Base-by-base conservation (phyloP, 805 yeast genomes). In the Limtongozyma cylindracea region DNA sequence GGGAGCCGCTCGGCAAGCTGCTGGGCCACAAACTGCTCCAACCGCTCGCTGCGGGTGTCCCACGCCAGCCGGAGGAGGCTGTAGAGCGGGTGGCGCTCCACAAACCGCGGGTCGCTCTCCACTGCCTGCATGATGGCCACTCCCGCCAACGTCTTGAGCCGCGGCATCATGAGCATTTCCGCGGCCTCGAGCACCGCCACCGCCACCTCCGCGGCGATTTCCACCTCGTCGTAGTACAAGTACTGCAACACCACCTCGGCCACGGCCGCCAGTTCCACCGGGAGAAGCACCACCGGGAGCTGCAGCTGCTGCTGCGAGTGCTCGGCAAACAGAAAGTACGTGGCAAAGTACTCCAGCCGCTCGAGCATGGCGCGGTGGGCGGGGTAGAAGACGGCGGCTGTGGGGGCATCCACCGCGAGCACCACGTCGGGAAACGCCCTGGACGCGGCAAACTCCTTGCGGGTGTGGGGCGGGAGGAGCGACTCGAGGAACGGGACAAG, bases 31-130 rank as follows among this genome's bases (percentile, higher is more conserved):
- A 49, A 61, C 14, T 60, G 61, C 32, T 73, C 88, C 13, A 74
- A 38, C 21, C 74, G 49, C 25, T 64, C 71, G 21, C 70, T 46
- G 17, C 69, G 45, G 1, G 72, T 58, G 10, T 54, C 57, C 88
- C 91, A 74, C 0, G 71, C 65, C 2, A 69, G 57, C 23, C 64
- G 42, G 12, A 74, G 39, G 10, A 71, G 44, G 13, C 68, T 73
- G 34, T 49, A 70, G 1, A 64, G 44, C 11, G 59, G 44, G 15
- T 13, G 15, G 15, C 15, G 5, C 3, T 29, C 20, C 1, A 36
- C 29, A 20, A 24, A 31, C 11, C 32, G 25, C 17, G 37, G 33
- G 8, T 28, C 22, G 15, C 5, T 6, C 11, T 30, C 27, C 21
- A 40, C 39, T 11, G 25, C 23, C 11, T 46, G 39, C 2, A 61